Percentiles rank a stretch among this genome's conserved stretches.
Evolutionary conservation across 2,329 filamentous ascomycete species (phyloP).

Genomic region (Aureobasidium leucospermi): DNA sequence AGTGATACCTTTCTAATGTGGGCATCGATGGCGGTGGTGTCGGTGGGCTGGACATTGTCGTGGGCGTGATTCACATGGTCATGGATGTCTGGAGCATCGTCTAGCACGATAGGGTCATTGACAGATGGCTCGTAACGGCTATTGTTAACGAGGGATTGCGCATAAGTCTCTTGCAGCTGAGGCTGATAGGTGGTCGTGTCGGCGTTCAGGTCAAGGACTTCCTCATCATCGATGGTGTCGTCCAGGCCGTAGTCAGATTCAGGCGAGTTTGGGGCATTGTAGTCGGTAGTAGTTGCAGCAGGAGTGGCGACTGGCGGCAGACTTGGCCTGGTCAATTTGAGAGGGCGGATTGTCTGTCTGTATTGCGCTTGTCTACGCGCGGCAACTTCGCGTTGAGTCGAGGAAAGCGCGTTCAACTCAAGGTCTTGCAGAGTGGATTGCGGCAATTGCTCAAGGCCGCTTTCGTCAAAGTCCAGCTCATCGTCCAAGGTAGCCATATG

Average conservation of each 20-base stretch:
- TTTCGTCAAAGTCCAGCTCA: conserved; percentile 40
- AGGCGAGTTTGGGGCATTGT: conserved; percentile 19
- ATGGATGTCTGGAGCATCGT: background rate
- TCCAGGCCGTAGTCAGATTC: conserved; percentile 36
- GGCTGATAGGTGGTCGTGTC: conserved; percentile 24
- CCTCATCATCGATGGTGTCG: conserved; percentile 31
- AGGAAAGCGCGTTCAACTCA: conserved; percentile 36
- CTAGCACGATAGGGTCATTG: background rate
- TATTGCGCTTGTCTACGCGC: background rate
- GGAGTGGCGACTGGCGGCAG: background rate
- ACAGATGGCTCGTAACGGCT: background rate
- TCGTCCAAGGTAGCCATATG: conserved; percentile 28
- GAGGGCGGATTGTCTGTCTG: background rate
- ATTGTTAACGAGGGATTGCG: background rate
- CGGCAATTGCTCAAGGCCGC: conserved; percentile 39
- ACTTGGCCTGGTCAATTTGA: background rate
- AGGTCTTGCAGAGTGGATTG: conserved; percentile 38
- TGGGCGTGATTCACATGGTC: background rate
- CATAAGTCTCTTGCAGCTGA: background rate
- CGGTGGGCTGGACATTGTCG: background rate
- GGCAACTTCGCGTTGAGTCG: conserved; percentile 30
- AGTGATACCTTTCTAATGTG: background rate
- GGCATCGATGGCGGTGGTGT: background rate
- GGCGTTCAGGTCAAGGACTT: conserved; percentile 40
- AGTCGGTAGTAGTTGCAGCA: background rate